Base-by-base conservation (phyloP, 2,329 filamentous ascomycete genomes). In the Penicillium sp. region DNA sequence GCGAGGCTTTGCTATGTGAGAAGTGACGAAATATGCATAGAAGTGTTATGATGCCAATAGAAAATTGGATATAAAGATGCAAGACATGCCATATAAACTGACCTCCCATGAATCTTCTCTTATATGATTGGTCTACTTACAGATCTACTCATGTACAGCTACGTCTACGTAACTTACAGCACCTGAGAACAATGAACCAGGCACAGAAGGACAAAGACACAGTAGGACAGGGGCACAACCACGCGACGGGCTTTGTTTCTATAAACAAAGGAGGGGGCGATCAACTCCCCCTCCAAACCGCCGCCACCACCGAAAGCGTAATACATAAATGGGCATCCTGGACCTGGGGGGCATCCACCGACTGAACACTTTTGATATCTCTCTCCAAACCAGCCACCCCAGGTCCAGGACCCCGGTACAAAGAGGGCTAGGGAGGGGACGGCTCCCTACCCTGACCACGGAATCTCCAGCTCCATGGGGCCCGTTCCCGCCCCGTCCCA, bases 401-500 rank as follows among this genome's bases (percentile, higher is more conserved):
- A 40, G 35, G 44, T 20, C 44, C 51, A 49, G 51, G 51, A 49
- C 35, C 51, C 35, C 44, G 35, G 16, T 35, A 49, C 35, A 49
- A 24, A 52, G 13, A n/a, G 39, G 32, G 50, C 40, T 46, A 52
- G 40, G 32, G 50, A 52, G 50, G 50, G 50, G 50, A 47, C 49
- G 50, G 50, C 50, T 50, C 46, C 39, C 55, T 48, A 39, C 32
- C 38, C 48, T 31, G 13, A 40, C 47, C 20, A 42, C 35, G 31
- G 40, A 32, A 32, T 61, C 53, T 72, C 71, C n/a, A 69, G 59
- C 55, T 73, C 69, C 65, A 72, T 66, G 18, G 66, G 64, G 14
- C 70, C 69, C 24, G 61, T 60, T 14, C 62, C 66, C 9, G 48
- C 60, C 7, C 71, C 69, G 61, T 74, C 71, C 71, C 71, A 74